Base-by-base conservation (phyloP, 768 basidiomycete genomes). In the Auriscalpium microsporum region DNA sequence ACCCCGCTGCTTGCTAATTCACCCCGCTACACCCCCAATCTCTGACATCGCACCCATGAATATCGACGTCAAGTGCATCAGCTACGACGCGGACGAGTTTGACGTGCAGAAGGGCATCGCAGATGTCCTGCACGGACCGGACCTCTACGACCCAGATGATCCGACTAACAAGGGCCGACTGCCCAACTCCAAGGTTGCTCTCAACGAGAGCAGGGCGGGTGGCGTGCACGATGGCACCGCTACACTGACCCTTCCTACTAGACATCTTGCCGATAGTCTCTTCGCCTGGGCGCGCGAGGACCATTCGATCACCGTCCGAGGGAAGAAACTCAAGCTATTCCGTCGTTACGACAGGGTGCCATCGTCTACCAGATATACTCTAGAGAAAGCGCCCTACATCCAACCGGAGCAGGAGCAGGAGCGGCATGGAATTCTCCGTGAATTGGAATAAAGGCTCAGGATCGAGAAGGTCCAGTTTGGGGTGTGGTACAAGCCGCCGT, bases 381-480 rank as follows among this genome's bases (percentile, higher is more conserved):
- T 72, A 10, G 62, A 69, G 49, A 72, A 69, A 50, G 67, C 71
- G 34, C 65, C 62, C 0, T 71, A 67, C 51, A 62, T 71, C 8
- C 58, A 60, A 44, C 65, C 70, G 0, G 68, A 69, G 1, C 56
- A 62, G 3, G 69, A 69, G 14, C 68, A 66, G 57, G 56, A 57
- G 17, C 59, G 61, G 11, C 65, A 66, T 47, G 57, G 64, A 0
- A 85, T 71, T 40, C 62, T 81, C 10, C 62, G 65, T 21, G 67
- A 73, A 4, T 71, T 86, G 10, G 65, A 75, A 13, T 68, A 75
- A 8, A 72, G 71, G 10, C 69, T 88, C 21, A 80, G 83, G 34
- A 71, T 90, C 10, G 74, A 79, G 53, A 71, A 72, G 9, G 71
- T 90, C 44, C 88, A 90, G 66, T 83, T 90, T 58, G 88, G 89